These are phyloP conservation scores for Hyaloraphidium curvatum DNA, from an alignment of 192 early-diverging fungal species.

Conservation along the genomic window DNA sequence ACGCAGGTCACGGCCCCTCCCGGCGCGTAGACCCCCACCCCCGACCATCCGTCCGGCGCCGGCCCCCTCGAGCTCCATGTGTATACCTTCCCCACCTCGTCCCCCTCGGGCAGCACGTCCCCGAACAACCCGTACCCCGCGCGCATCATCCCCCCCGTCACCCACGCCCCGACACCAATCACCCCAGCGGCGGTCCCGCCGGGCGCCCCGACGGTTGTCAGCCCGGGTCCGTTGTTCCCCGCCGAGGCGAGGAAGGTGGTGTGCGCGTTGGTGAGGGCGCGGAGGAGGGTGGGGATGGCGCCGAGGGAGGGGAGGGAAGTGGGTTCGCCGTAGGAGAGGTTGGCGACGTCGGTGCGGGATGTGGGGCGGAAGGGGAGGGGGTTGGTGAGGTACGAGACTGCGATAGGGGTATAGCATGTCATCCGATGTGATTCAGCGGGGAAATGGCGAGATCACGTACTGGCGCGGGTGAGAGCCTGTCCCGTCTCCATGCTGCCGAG, in stretches of 20 bases:
- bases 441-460: neutral
- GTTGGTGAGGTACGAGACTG: neutral
- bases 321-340: slow-evolving; percentile 84
- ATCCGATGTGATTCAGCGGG: neutral
- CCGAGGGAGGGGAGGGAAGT: slow-evolving; percentile 46
- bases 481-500: slow-evolving; percentile 12
- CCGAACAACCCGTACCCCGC: slow-evolving; percentile 82
- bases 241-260: slow-evolving; percentile 74
- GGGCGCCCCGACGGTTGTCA: slow-evolving; percentile 68
- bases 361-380: neutral
- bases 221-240: slow-evolving; percentile 81
- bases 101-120: too few species aligned
- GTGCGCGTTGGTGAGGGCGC: slow-evolving; percentile 55
- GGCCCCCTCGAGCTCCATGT: slow-evolving; percentile 87
- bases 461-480: neutral
- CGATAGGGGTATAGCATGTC: neutral
- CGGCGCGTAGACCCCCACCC: slow-evolving; percentile 31
- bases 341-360: too few species aligned
- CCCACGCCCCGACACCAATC: slow-evolving; percentile 86
- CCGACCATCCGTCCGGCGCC: slow-evolving; percentile 41
- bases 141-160: slow-evolving; percentile 61
- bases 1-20: slow-evolving; percentile 84
- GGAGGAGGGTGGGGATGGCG: slow-evolving; percentile 60
- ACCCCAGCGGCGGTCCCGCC: slow-evolving; percentile 50
- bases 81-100: too few species aligned